Conservation (phyloP, 768 basidiomycete species). For the Trametopsis cervina region DNA sequence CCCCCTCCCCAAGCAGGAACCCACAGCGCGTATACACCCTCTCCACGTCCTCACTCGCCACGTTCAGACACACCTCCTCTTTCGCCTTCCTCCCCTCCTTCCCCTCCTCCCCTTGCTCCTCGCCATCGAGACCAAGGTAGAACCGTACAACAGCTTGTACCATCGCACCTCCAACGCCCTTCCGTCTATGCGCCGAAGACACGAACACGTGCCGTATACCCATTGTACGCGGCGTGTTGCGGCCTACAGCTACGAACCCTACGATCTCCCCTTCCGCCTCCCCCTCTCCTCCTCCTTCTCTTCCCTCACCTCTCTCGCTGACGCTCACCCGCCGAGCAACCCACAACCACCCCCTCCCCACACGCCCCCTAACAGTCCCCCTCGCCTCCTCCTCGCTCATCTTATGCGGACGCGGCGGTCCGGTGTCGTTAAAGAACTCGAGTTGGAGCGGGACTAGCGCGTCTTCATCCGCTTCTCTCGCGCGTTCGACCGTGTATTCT, state of each 20-base stretch:
- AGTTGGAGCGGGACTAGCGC: constrained; percentile 4
- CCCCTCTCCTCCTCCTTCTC: too few species aligned
- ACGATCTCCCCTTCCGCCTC: constrained; percentile 3
- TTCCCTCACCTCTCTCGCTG: too few species aligned
- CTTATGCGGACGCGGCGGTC: not conserved
- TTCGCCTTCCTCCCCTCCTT: constrained; percentile 4
- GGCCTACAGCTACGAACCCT: constrained; percentile 10
- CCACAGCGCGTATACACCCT: constrained; percentile 9
- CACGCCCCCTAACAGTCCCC: not conserved
- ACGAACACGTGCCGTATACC: constrained; percentile 16
- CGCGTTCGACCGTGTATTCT: not conserved
- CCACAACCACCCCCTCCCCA: constrained; percentile 6
- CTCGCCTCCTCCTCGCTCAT: not conserved
- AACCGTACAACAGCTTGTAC: constrained; percentile 12
- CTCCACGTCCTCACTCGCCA: constrained; percentile 3
- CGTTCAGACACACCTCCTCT: constrained; percentile 10
- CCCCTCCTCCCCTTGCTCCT: constrained; percentile 4
- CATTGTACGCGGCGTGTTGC: constrained; percentile 13
- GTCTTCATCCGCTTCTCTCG: constrained; percentile 4
- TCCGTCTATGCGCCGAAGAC: constrained; percentile 7
- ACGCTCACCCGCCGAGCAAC: too few species aligned
- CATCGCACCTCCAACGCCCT: constrained; percentile 15
- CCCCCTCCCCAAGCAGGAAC: constrained; percentile 4
- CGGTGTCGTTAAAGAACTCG: constrained; percentile 6
- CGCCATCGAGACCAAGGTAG: constrained; percentile 13